These are phyloP conservation scores for Mycena vitilis DNA, from an alignment of 768 basidiomycete species.

Conservation along the genomic window DNA sequence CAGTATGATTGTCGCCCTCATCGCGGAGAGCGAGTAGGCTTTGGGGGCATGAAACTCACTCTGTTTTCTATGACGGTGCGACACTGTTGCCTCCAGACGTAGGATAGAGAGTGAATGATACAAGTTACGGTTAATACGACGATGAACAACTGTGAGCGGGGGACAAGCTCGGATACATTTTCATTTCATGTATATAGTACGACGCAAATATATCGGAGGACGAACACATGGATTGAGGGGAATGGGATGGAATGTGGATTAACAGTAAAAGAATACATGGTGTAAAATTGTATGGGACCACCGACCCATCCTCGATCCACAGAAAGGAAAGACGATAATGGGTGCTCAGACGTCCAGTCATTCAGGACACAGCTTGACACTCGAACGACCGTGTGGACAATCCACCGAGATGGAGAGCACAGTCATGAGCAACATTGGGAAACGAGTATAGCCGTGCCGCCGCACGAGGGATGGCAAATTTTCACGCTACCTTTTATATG, in stretches of 20 bases:
- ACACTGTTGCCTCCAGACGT: conserved; percentile 14
- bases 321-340: conserved; percentile 62
- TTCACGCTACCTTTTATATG: conserved; percentile 7
- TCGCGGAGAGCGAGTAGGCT: conserved; percentile 77
- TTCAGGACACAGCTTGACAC: conserved; percentile 90
- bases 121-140: neutral
- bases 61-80: conserved; percentile 17
- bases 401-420: conserved; percentile 52
- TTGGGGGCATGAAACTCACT: conserved; percentile 32
- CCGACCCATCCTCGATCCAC: conserved; percentile 81
- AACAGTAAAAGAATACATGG: neutral
- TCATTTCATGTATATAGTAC: conserved; percentile 30
- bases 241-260: too few species aligned
- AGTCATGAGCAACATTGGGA: conserved; percentile 94
- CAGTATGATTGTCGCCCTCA: conserved; percentile 90
- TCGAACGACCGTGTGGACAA: conserved; percentile 79
- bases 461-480: conserved; percentile 67
- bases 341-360: conserved; percentile 87
- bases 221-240: too few species aligned
- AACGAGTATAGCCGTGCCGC: conserved; percentile 78
- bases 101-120: conserved; percentile 23
- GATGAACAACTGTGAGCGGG: neutral
- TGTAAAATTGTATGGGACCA: conserved; percentile 64
- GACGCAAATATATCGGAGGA: conserved; percentile 10
- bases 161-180: conserved; percentile 1